Evolutionary conservation across 2,329 filamentous ascomycete genomes (phyloP).

Genomic region (Zarea fungicola): DNA sequence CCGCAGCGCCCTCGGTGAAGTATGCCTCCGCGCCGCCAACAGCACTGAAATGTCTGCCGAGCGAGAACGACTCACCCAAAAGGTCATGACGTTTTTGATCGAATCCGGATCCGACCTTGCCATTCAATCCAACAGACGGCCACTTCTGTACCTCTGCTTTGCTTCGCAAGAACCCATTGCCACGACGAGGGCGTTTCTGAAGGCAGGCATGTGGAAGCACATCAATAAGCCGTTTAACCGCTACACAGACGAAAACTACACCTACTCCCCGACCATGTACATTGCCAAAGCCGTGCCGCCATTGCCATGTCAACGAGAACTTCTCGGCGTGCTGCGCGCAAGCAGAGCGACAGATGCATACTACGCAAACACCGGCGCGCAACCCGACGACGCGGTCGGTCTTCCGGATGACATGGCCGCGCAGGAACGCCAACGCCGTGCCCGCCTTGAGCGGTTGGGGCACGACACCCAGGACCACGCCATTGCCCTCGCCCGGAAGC

Average conservation of each 20-base stretch:
- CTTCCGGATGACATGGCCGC: constrained; percentile 45
- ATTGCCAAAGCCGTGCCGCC: constrained; percentile 41
- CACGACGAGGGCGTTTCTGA: constrained; percentile 54
- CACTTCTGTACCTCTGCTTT: constrained; percentile 54
- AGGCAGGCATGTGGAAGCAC: constrained; percentile 59
- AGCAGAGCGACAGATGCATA: constrained; percentile 50
- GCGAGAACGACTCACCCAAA: constrained; percentile 50
- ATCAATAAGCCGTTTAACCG: constrained; percentile 56
- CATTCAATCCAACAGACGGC: constrained; percentile 52
- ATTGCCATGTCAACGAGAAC: constrained; percentile 33
- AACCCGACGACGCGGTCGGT: constrained; percentile 48
- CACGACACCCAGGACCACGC: constrained; percentile 46
- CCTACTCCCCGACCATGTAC: constrained; percentile 63
- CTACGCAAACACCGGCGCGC: constrained; percentile 48
- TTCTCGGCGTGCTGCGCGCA: constrained; percentile 44
- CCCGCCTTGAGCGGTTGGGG: constrained; percentile 39
- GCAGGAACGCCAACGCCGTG: constrained; percentile 46
- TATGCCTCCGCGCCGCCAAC: constrained; percentile 53
- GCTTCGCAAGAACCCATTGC: constrained; percentile 50
- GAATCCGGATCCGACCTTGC: constrained; percentile 51
- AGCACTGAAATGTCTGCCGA: constrained; percentile 38
- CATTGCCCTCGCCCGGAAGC: constrained; percentile 41
- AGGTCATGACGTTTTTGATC: constrained; percentile 51
- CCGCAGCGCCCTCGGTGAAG: constrained; percentile 57
- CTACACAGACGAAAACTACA: constrained; percentile 46